Conservation (phyloP, 208 protist genomes). For the Leishmania tropica region DNA sequence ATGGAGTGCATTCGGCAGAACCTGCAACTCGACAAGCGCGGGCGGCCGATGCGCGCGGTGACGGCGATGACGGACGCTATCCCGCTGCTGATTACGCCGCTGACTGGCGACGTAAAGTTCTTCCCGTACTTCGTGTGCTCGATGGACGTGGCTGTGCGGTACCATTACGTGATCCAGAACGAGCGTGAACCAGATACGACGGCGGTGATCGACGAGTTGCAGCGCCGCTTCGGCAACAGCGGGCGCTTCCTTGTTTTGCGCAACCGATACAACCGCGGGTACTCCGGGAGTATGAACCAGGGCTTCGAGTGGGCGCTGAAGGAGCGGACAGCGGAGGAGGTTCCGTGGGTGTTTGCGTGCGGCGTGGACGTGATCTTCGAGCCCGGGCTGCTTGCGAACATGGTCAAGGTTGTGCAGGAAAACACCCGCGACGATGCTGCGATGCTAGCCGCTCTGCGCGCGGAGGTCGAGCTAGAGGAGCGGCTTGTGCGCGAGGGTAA, state of each 20-base stretch:
- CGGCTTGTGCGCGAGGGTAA: conserved; percentile 18
- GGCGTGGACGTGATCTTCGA: conserved; percentile 46
- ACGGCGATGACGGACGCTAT: conserved; percentile 29
- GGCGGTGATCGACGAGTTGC: conserved; percentile 28
- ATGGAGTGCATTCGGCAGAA: conserved; percentile 29
- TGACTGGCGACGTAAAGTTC: conserved; percentile 39
- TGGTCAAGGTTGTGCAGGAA: conserved; percentile 18
- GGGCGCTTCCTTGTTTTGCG: conserved; percentile 36
- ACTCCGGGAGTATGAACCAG: conserved; percentile 43
- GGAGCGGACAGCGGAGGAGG: conserved; percentile 27
- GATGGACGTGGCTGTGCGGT: conserved; percentile 43
- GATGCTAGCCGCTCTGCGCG: conserved; percentile 27
- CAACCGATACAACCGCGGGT: conserved; percentile 42
- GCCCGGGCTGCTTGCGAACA: conserved; percentile 22
- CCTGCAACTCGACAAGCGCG: conserved; percentile 26
- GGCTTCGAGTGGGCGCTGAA: conserved; percentile 35
- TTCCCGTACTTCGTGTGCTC: conserved; percentile 42
- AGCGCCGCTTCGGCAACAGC: conserved; percentile 35
- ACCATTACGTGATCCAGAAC: conserved; percentile 45
- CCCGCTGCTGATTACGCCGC: conserved; percentile 44
- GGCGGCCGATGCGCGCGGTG: conserved; percentile 10
- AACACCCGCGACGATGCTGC: conserved; percentile 27
- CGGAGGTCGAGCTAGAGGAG: conserved; percentile 41
- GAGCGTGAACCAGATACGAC: conserved; percentile 25
- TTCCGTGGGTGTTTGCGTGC: conserved; percentile 40